phyloP scores from a whole-genome alignment of 1,284 basidiomycete genomes.

The Pseudozyma sp. region DNA sequence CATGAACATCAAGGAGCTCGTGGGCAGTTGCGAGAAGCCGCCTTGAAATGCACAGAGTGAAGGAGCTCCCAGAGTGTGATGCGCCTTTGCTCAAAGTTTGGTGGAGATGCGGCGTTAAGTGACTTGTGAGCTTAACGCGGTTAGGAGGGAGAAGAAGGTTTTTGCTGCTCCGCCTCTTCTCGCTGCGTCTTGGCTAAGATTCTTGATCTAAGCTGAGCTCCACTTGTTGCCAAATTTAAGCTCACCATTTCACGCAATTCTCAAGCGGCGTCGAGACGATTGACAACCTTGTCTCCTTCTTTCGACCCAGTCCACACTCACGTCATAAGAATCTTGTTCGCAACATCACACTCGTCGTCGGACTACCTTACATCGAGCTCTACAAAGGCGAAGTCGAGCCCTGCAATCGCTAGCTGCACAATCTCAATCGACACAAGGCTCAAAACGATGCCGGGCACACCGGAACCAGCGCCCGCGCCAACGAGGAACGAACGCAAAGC shows the following conservation, averaged over 20 bases:
- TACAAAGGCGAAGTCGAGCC: too few relatives aligned
- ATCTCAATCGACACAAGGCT: neutral
- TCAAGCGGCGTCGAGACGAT: too few relatives aligned
- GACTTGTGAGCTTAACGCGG: neutral
- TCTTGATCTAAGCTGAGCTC: too few relatives aligned
- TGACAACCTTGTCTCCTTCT: neutral
- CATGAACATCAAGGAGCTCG: too few relatives aligned
- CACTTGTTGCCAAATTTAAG: too few relatives aligned
- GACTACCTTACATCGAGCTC: too few relatives aligned
- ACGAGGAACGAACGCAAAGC: constrained; percentile 60
- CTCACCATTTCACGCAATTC: too few relatives aligned
- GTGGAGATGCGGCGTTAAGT: neutral
- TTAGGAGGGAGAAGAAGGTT: neutral
- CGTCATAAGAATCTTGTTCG: neutral
- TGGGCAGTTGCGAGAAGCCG: too few relatives aligned
- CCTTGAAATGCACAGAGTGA: neutral
- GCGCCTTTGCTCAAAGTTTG: neutral
- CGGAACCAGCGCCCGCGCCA: constrained; percentile 49
- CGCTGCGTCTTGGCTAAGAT: constrained; percentile 19
- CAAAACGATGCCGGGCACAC: constrained; percentile 22
- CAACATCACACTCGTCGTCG: neutral
- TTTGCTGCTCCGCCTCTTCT: too few relatives aligned
- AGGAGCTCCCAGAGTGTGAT: neutral
- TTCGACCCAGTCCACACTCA: neutral
- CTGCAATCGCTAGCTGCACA: neutral